Evolutionary conservation across 31 red algal species (phyloP).

Genomic region (Porphyra umbilicalis): DNA sequence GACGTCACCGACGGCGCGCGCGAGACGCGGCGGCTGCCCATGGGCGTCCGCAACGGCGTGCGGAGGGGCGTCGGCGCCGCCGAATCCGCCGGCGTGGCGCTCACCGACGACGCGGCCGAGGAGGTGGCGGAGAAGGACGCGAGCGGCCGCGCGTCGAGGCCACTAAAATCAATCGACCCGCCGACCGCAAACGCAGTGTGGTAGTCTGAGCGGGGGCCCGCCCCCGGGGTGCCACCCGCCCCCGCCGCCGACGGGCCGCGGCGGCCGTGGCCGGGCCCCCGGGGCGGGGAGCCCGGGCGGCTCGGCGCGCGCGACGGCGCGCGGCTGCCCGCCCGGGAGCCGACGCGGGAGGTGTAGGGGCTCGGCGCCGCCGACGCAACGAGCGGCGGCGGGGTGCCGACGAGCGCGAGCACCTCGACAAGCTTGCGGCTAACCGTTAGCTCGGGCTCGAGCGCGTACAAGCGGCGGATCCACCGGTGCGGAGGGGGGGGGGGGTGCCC

Average conservation of each 20-base stretch:
- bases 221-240: neutral
- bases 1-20: neutral
- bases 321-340: slow-evolving; percentile 21
- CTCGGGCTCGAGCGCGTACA: slow-evolving; percentile 22
- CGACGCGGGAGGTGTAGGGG: slow-evolving; percentile 30
- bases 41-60: neutral
- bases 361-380: slow-evolving; percentile 28
- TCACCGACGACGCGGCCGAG: neutral
- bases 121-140: neutral
- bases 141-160: neutral
- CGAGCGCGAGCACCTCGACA: slow-evolving; percentile 39
- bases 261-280: neutral
- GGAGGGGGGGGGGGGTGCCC: slow-evolving; percentile 4
- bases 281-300: neutral
- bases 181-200: neutral
- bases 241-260: neutral
- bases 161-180: neutral
- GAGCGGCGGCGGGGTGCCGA: slow-evolving; percentile 44
- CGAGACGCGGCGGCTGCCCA: neutral
- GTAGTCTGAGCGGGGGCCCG: neutral
- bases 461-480: slow-evolving; percentile 31
- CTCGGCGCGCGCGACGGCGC: slow-evolving; percentile 16
- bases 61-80: neutral
- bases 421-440: slow-evolving; percentile 32
- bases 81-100: neutral